phyloP scores from a whole-genome alignment of 495 filamentous ascomycete species.

The Podospora tetraspora region DNA sequence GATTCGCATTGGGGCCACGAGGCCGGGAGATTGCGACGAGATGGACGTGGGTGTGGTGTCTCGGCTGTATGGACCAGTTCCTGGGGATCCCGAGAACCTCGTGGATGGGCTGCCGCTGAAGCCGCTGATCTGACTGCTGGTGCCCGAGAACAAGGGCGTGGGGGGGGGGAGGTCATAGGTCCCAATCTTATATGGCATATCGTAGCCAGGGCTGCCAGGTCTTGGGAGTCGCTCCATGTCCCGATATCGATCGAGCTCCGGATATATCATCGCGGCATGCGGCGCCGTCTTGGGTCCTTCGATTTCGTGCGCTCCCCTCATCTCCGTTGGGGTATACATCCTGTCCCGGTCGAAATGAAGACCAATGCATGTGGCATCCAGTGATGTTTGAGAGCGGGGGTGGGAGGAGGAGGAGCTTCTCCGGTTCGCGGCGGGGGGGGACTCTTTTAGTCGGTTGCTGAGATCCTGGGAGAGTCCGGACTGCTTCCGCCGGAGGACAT shows the following conservation, averaged over 20 bases:
- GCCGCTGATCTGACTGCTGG: conserved; percentile 47
- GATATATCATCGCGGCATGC: conserved; percentile 42
- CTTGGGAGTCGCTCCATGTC: conserved; percentile 26
- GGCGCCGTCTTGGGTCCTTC: conserved; percentile 29
- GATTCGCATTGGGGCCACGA: conserved; percentile 56
- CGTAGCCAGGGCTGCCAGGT: conserved; percentile 27
- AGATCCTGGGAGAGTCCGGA: conserved; percentile 40
- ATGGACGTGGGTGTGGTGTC: conserved; percentile 93
- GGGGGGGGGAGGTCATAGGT: conserved; percentile 61
- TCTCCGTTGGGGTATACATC: conserved; percentile 37
- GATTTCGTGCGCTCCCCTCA: conserved; percentile 30
- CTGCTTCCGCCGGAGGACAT: conserved; percentile 44
- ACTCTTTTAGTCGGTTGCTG: conserved; percentile 25
- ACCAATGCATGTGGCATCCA: conserved; percentile 21
- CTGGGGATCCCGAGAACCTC: conserved; percentile 85
- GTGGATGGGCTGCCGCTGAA: conserved; percentile 87
- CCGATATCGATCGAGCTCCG: conserved; percentile 52
- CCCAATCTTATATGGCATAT: conserved; percentile 42
- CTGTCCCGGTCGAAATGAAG: conserved; percentile 35
- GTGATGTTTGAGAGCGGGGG: conserved; percentile 28
- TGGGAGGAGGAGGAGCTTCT: conserved; percentile 38
- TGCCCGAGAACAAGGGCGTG: conserved; percentile 56
- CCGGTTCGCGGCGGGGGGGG: conserved; percentile 32
- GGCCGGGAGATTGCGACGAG: conserved; percentile 89
- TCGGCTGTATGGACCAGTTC: conserved; percentile 71